Percentiles rank a stretch among this genome's conserved stretches.
Conservation (phyloP, 2,329 filamentous ascomycete species). For the Aureobasidium pullulans region DNA sequence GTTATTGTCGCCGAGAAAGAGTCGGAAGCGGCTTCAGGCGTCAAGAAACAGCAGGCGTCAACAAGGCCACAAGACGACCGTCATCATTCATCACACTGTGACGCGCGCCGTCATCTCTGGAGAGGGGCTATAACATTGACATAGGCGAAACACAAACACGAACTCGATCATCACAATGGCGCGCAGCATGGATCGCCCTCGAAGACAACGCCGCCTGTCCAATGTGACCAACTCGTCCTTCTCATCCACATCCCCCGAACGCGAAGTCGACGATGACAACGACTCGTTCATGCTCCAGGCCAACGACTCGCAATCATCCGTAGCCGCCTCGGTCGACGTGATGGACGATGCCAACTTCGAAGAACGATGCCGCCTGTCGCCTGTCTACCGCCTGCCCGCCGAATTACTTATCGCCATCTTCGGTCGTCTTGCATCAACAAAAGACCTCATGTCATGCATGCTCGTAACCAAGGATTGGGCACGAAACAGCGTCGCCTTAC, state of each 20-base stretch:
- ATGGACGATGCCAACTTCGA: slow-evolving; percentile 56
- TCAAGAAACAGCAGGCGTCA: neutral
- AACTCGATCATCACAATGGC: neutral
- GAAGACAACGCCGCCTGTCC: slow-evolving; percentile 18
- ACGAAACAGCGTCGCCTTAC: slow-evolving; percentile 78
- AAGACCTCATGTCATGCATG: slow-evolving; percentile 81
- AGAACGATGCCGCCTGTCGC: slow-evolving; percentile 57
- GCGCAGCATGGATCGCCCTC: slow-evolving; percentile 12
- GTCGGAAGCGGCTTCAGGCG: neutral
- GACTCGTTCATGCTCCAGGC: slow-evolving; percentile 77
- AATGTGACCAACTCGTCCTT: slow-evolving; percentile 43
- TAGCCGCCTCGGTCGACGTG: slow-evolving; percentile 64
- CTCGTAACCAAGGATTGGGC: slow-evolving; percentile 93
- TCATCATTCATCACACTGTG: neutral
- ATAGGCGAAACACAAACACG: neutral
- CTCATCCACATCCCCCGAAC: slow-evolving; percentile 66
- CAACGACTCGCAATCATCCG: slow-evolving; percentile 89
- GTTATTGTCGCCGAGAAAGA: neutral
- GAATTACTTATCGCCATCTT: slow-evolving; percentile 94
- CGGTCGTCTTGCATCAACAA: slow-evolving; percentile 63
- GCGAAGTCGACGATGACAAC: slow-evolving; percentile 80
- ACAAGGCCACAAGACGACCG: neutral
- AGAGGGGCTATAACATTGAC: neutral
- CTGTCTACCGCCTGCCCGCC: slow-evolving; percentile 78
- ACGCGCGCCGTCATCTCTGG: neutral